Conservation (phyloP, 2,329 filamentous ascomycete species). For the Xylaria sp. region DNA sequence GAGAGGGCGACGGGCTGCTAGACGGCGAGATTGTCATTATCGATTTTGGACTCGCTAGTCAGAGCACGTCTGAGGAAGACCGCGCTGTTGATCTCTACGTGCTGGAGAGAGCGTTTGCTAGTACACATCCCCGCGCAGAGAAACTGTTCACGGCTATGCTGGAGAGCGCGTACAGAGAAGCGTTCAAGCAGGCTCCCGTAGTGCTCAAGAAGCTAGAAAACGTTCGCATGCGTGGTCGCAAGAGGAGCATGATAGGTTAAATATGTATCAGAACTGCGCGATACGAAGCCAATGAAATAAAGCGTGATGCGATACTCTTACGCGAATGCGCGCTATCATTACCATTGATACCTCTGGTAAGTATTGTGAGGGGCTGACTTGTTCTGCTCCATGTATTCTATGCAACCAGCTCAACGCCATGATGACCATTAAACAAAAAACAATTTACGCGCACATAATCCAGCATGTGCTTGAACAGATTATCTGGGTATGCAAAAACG, state of each 20-base stretch:
- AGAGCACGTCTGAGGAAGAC: constrained; percentile 87
- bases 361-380: constrained; percentile 11
- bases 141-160: constrained; percentile 79
- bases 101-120: constrained; percentile 91
- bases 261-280: constrained; percentile 5
- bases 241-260: constrained; percentile 95
- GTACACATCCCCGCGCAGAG: constrained; percentile 90
- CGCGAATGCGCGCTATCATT: constrained; percentile 23
- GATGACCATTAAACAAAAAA: constrained; percentile 3
- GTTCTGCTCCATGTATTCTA: constrained; percentile 32
- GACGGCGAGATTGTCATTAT: constrained; percentile 87
- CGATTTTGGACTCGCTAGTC: constrained; percentile 90
- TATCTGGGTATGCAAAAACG: constrained; percentile 1
- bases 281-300: constrained; percentile 16
- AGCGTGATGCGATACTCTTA: constrained; percentile 26
- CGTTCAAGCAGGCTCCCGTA: constrained; percentile 77
- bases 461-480: constrained; percentile 8
- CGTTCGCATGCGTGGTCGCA: constrained; percentile 91
- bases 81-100: constrained; percentile 96
- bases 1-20: constrained; percentile 50
- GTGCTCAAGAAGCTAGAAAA: constrained; percentile 89
- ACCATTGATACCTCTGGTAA: constrained; percentile 9
- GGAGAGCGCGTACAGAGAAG: constrained; percentile 73
- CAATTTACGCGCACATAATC: constrained; percentile 18
- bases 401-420: constrained; percentile 31